Base-by-base conservation (phyloP, 1,139 yeast genomes). In the Zygoascus meyerae region DNA sequence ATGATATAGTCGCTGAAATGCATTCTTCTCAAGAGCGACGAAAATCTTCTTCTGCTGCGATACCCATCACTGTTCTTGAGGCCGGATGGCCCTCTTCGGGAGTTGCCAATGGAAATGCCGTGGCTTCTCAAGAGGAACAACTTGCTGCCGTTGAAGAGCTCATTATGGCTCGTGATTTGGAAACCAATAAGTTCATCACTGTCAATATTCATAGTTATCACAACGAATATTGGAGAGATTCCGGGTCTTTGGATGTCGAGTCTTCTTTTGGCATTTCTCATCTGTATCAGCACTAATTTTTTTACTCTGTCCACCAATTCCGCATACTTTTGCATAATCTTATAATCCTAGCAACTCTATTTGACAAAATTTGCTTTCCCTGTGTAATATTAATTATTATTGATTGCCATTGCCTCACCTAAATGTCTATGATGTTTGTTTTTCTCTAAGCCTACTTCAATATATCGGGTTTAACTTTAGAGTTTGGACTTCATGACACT, bases 1-100 rank as follows among this genome's bases (percentile, higher is more conserved):
- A 16, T 16, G n/a, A 34, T 6, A n/a, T n/a, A n/a, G n/a, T n/a
- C n/a, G n/a, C n/a, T n/a, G 17, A 34, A 15, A 15, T 14, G 16
- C 15, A 38, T 40, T n/a, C 42, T 39, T 5, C 32, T 21, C n/a
- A 48, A 38, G 30, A 44, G 46, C 26, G 26, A 21, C 26, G 26
- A 21, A 21, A 21, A 21, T 21, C 7, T 7, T 34, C 46, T 11
- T 18, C 18, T 12, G 18, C 40, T 15, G 29, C 35, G 10, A 52
- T 52, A 17, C 56, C 55, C 5, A 71, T 78, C 30, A 66, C 77
- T 51, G 76, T 81, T 56, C 75, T 81, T 33, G 86, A 81, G 64
- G 75, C 84, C 30, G 87, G 87, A 37, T 81, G 87, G 87, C 87
- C 86, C 48, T 72, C 79, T 16, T 58, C 69, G 49, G 86, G 86